phyloP scores from a whole-genome alignment of 2,329 filamentous ascomycete species.

The Chaetomium sp. region DNA sequence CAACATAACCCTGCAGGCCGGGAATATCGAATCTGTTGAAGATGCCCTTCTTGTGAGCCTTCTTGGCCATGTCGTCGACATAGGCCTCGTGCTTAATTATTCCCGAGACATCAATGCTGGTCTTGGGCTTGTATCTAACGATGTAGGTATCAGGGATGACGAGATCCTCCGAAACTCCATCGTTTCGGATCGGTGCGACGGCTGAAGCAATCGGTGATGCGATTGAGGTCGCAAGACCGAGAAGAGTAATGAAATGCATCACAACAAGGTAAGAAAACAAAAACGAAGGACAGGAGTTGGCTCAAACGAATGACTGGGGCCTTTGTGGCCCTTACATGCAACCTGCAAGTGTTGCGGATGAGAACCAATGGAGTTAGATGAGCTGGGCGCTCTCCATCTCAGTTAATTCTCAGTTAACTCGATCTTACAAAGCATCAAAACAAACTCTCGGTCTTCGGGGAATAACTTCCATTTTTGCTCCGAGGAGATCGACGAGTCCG shows the following conservation, averaged over 20 bases:
- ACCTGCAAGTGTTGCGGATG: background rate
- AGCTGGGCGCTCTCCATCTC: background rate
- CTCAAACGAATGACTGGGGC: background rate
- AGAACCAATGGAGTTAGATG: background rate
- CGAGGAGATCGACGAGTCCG: background rate
- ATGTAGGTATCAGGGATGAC: conserved; percentile 46
- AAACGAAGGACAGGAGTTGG: background rate
- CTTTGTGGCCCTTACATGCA: background rate
- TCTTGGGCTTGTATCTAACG: conserved; percentile 46
- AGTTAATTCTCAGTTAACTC: background rate
- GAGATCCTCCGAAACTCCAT: conserved; percentile 8
- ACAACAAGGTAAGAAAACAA: background rate
- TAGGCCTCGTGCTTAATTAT: conserved; percentile 23
- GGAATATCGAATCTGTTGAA: conserved; percentile 38
- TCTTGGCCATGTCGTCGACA: conserved; percentile 38
- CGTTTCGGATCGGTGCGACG: conserved; percentile 20
- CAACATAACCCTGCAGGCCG: conserved; percentile 37
- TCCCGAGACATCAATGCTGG: conserved; percentile 35
- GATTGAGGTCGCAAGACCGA: background rate
- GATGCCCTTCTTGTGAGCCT: conserved; percentile 40
- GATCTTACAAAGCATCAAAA: background rate
- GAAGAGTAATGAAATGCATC: background rate
- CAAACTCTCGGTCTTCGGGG: background rate
- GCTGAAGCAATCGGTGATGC: conserved; percentile 8
- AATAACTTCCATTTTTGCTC: background rate